Evolutionary conservation across 169 alveolate genomes (phyloP), one percentile per base, ranked within the genome.

Genomic region (Plasmodium yoelii): DNA sequence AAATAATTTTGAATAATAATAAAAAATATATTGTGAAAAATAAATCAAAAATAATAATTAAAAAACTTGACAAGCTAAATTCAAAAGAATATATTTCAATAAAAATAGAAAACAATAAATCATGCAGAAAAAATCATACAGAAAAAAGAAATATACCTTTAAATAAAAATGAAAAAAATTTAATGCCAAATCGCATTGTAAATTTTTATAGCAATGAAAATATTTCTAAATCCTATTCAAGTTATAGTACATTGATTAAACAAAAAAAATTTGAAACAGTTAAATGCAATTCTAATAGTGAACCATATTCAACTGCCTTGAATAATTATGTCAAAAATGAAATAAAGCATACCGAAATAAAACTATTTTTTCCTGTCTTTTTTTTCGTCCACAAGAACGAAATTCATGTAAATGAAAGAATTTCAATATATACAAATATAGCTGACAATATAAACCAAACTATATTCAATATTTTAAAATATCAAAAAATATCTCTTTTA

Each of bases 21-120:
- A 57, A 73, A 59, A 59, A 28, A 8, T 1, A 18, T 28, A 56
- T 22, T 57, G 39, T 18, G 24, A 53, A 22, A 26, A 39, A 49
- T 5, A 39, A 44, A n/a, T 42, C 72, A 49, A 13, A 73, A 73
- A 22, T 56, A 46, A 63, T 15, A 44, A 73, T 57, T 47, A 19
- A 73, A 15, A 73, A 56, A 39, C 28, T 18, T 10, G 71, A 57
- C 7, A 59, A 26, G 1, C 13, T 18, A 9, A 73, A 73, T 57
- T 59, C 72, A 19, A 73, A 73, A 49, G 72, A 73, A 19, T 73
- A 73, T 28, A 39, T 73, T 73, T 57, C 72, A 26, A 73, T 73
- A 9, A 73, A 44, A 59, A 73, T 73, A 42, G 63, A 56, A 39
- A 73, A 59, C 9, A 26, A 28, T 18, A 57, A 26, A 19, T 24